Percentiles rank a stretch among this genome's conserved stretches.
phyloP scores from a whole-genome alignment of 78 protist genomes.

The Pigoraptor vietnamica region DNA sequence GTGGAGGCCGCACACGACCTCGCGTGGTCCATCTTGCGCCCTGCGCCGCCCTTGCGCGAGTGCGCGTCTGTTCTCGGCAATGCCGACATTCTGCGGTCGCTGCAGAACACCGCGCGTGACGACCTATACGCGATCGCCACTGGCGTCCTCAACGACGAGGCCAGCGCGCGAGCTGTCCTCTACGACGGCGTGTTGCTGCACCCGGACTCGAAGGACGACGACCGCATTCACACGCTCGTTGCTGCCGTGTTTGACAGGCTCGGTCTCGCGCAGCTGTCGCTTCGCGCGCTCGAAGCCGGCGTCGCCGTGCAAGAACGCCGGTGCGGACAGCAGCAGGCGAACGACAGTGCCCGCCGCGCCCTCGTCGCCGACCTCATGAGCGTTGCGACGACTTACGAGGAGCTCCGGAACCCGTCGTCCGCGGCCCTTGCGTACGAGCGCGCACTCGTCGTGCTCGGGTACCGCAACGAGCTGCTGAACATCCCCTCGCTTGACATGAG shows the following conservation, averaged over 20 bases:
- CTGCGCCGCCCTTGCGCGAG: background rate
- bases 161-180: background rate
- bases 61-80: background rate
- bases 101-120: background rate
- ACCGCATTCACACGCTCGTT: background rate
- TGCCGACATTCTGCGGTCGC: background rate
- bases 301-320: background rate
- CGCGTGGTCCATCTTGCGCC: background rate
- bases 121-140: background rate
- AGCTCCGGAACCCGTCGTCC: background rate
- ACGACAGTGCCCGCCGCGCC: background rate
- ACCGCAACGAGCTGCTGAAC: background rate
- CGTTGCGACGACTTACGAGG: background rate
- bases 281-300: background rate
- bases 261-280: background rate
- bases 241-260: background rate
- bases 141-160: background rate
- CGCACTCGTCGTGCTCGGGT: background rate
- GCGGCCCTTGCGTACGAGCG: background rate
- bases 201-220: background rate
- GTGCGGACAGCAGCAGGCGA: background rate
- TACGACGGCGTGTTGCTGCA: background rate
- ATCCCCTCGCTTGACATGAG: background rate
- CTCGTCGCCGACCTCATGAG: background rate
- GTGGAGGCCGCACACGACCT: background rate